These are phyloP conservation scores for Hypomyces perniciosus DNA, from an alignment of 2,329 filamentous ascomycete species.

Conservation along the genomic window DNA sequence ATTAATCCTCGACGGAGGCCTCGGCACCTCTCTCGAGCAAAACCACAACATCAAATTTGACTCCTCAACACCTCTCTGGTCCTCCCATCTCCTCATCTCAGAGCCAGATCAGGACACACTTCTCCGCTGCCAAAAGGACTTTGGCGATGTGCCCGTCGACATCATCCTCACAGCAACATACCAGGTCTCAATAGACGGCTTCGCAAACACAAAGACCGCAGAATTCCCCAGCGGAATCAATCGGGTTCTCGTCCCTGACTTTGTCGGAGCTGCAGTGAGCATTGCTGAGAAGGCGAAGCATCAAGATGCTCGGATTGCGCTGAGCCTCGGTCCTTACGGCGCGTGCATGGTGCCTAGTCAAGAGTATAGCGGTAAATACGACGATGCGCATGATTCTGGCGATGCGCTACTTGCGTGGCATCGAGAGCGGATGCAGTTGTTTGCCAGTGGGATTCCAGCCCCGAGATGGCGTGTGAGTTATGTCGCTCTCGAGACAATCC, in stretches of 20 bases:
- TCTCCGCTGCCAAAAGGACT: slow-evolving; percentile 49
- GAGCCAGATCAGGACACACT: slow-evolving; percentile 40
- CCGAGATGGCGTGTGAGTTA: slow-evolving; percentile 41
- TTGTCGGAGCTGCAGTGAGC: slow-evolving; percentile 38
- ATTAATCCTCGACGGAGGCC: slow-evolving; percentile 58
- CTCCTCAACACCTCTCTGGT: slow-evolving; percentile 56
- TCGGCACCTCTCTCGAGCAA: slow-evolving; percentile 61
- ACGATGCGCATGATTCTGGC: slow-evolving; percentile 38
- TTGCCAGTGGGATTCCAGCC: slow-evolving; percentile 32
- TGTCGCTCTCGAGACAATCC: slow-evolving; percentile 61
- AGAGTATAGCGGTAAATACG: slow-evolving; percentile 60
- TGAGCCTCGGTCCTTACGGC: slow-evolving; percentile 62
- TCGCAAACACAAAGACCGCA: slow-evolving; percentile 41
- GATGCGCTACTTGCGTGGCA: slow-evolving; percentile 52
- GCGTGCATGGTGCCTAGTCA: slow-evolving; percentile 60
- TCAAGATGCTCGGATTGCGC: slow-evolving; percentile 36
- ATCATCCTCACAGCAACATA: slow-evolving; percentile 64
- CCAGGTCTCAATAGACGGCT: slow-evolving; percentile 54
- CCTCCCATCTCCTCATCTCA: slow-evolving; percentile 57
- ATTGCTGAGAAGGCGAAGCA: slow-evolving; percentile 35
- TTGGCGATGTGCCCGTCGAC: slow-evolving; percentile 51
- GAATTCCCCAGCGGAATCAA: slow-evolving; percentile 39
- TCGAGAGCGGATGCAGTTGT: slow-evolving; percentile 45
- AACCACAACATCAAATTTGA: slow-evolving; percentile 48
- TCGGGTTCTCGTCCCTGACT: slow-evolving; percentile 31